phyloP scores from a whole-genome alignment of 2,329 filamentous ascomycete genomes.

The Paraphoma chrysanthemicola region DNA sequence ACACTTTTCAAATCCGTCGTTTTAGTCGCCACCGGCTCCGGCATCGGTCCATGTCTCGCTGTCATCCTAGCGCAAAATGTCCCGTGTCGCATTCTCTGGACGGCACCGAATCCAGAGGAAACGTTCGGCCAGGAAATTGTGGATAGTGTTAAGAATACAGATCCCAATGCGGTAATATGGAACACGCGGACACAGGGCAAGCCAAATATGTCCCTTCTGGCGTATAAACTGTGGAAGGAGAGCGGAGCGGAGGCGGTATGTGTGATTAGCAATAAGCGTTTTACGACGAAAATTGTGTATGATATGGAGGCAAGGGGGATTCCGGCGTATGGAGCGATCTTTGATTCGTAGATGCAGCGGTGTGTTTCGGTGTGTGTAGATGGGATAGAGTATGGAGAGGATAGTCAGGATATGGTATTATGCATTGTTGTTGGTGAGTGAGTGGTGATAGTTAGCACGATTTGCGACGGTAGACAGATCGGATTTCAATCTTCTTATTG shows the following conservation, averaged over 20 bases:
- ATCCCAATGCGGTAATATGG: slow-evolving; percentile 71
- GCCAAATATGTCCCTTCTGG: slow-evolving; percentile 67
- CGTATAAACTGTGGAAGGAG: slow-evolving; percentile 61
- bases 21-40: slow-evolving; percentile 48
- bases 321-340: slow-evolving; percentile 76
- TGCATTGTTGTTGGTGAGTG: neutral
- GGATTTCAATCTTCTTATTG: too few relatives aligned
- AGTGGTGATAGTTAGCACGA: too few relatives aligned
- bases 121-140: slow-evolving; percentile 71
- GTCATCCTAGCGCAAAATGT: slow-evolving; percentile 60
- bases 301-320: slow-evolving; percentile 71
- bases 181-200: slow-evolving; percentile 70
- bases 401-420: too few relatives aligned
- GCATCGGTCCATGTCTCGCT: slow-evolving; percentile 51
- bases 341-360: slow-evolving; percentile 62
- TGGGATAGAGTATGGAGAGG: too few relatives aligned
- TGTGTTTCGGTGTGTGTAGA: too few relatives aligned
- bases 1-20: slow-evolving; percentile 46
- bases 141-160: slow-evolving; percentile 64
- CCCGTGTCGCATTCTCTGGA: slow-evolving; percentile 73
- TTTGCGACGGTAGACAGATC: too few relatives aligned
- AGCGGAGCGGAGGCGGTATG: slow-evolving; percentile 72
- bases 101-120: slow-evolving; percentile 66
- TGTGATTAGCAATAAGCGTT: slow-evolving; percentile 74
- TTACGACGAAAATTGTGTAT: slow-evolving; percentile 73